Conservation (phyloP, 257 asterid species). For the Mentha longifolia region DNA sequence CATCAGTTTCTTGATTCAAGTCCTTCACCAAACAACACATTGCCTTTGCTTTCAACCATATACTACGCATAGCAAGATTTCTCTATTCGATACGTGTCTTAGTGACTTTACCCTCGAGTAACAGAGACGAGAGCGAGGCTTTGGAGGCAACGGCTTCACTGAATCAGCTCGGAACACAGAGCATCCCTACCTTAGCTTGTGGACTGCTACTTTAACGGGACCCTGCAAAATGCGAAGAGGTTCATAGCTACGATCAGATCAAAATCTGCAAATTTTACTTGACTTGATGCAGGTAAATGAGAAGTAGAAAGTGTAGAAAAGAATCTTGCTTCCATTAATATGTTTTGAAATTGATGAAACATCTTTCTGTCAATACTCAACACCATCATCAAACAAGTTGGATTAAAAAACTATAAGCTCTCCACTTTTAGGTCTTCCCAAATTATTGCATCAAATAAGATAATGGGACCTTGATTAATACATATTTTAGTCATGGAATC, state of each 20-base stretch:
- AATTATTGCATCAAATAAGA: constrained; percentile 14
- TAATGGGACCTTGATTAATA: too few relatives aligned
- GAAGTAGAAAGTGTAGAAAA: neutral
- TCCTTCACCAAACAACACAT: constrained; percentile 8
- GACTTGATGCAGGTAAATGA: neutral
- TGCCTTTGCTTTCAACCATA: neutral
- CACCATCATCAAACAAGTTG: constrained; percentile 8
- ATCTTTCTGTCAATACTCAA: neutral
- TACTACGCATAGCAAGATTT: neutral
- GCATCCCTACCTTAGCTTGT: neutral
- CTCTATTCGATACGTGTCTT: neutral
- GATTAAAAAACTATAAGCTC: neutral
- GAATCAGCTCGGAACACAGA: neutral
- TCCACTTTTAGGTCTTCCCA: constrained; percentile 2
- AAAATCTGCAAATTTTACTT: neutral
- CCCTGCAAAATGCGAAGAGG: neutral
- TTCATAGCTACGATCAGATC: neutral
- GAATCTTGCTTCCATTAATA: neutral
- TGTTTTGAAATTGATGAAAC: neutral
- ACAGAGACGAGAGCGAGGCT: neutral
- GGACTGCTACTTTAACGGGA: neutral
- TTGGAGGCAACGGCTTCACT: neutral
- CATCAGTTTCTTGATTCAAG: neutral
- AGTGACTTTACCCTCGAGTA: neutral
- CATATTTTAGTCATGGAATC: neutral